Conservation (phyloP, 139 green algal genomes). For the Micractinium conductrix region DNA sequence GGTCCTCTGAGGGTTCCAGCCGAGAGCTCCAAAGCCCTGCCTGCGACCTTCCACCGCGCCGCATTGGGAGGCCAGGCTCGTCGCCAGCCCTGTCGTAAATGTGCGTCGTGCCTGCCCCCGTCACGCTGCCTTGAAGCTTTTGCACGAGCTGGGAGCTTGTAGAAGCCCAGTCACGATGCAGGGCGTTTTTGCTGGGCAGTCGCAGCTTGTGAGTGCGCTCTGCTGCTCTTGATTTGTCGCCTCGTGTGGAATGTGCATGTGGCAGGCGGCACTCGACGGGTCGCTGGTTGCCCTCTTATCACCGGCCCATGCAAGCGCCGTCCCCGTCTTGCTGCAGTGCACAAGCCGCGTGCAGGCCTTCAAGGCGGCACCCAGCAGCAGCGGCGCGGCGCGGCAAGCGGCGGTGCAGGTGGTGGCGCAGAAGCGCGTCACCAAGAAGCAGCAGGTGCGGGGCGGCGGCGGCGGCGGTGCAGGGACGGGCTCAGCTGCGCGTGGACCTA, state of each 20-base stretch:
- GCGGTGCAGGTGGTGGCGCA: constrained; percentile 43
- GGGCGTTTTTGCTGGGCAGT: neutral
- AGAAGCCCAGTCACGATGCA: constrained; percentile 5
- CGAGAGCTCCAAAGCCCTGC: too few relatives aligned
- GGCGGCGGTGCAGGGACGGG: too few relatives aligned
- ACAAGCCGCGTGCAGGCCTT: constrained; percentile 28
- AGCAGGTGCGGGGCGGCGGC: constrained; percentile 43
- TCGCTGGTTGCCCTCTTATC: neutral
- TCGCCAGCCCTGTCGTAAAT: too few relatives aligned
- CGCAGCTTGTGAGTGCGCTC: neutral
- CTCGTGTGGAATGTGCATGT: neutral
- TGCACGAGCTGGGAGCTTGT: too few relatives aligned
- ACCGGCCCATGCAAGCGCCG: neutral
- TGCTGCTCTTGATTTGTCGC: neutral
- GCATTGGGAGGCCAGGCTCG: too few relatives aligned
- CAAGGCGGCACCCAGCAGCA: constrained; percentile 27
- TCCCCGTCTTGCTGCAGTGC: constrained; percentile 33
- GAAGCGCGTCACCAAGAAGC: constrained; percentile 45
- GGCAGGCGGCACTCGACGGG: neutral
- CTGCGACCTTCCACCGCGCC: too few relatives aligned
- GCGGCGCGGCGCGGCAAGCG: neutral
- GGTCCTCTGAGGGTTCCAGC: too few relatives aligned
- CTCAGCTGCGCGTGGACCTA: too few relatives aligned
- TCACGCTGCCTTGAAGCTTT: too few relatives aligned
- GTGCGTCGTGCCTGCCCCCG: too few relatives aligned